Conservation (phyloP, 2,329 filamentous ascomycete species). For the Epichloe uncinata region DNA sequence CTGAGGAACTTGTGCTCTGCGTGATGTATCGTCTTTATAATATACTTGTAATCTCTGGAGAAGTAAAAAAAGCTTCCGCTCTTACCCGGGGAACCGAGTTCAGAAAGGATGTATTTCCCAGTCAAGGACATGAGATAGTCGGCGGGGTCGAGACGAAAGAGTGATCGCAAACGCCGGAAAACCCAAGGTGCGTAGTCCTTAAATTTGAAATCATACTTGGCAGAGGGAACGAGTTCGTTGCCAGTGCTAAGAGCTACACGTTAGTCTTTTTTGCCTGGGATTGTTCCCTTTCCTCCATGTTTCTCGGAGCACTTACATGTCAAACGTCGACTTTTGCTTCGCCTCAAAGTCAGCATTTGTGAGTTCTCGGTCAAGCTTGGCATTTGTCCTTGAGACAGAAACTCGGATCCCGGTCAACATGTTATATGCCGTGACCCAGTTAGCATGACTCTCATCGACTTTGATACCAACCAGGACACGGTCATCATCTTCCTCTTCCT, state of each 20-base stretch:
- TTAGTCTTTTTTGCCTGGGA: not conserved
- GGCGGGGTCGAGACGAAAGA: conserved; percentile 85
- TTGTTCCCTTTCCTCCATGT: not conserved
- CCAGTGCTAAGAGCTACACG: conserved; percentile 52
- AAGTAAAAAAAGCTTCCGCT: conserved; percentile 99
- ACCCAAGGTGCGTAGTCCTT: conserved; percentile 99
- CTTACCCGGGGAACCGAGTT: conserved; percentile 96
- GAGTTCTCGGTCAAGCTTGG: conserved; percentile 83
- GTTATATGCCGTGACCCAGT: conserved; percentile 97
- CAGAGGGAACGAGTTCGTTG: conserved; percentile 91
- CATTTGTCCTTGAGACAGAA: conserved; percentile 89
- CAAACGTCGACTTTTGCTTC: conserved; percentile 96
- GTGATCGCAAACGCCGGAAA: conserved; percentile 77
- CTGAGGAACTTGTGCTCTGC: conserved; percentile 79
- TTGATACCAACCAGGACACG: conserved; percentile 92
- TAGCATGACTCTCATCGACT: conserved; percentile 92
- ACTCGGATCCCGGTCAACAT: conserved; percentile 99
- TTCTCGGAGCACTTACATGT: conserved; percentile 54
- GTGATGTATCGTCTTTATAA: conserved; percentile 99
- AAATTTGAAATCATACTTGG: conserved; percentile 99
- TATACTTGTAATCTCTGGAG: conserved; percentile 98
- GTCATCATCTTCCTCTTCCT: conserved; percentile 84
- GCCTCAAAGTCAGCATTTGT: conserved; percentile 86
- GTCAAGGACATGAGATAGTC: conserved; percentile 98
- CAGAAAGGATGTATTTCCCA: conserved; percentile 95